Percentiles rank a stretch among this genome's conserved stretches.
Evolutionary conservation across 371 early-diverging fungal genomes (phyloP).

Genomic region (Nematocida minor): DNA sequence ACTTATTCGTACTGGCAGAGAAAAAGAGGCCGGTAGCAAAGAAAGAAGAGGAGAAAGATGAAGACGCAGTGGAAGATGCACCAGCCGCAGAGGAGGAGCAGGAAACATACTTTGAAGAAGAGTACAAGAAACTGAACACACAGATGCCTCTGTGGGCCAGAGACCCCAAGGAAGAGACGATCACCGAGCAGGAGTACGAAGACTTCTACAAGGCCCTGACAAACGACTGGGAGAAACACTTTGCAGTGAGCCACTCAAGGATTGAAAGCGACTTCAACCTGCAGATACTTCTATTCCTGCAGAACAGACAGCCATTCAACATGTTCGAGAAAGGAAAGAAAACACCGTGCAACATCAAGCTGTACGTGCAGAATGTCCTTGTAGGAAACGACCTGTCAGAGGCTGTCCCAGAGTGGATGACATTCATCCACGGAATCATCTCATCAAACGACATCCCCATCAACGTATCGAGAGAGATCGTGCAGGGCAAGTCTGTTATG

Average conservation of each 20-base stretch:
- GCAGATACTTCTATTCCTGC: slow-evolving; percentile 73
- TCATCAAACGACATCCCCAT: slow-evolving; percentile 87
- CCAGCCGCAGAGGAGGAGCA: slow-evolving; percentile 64
- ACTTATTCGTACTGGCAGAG: slow-evolving; percentile 71
- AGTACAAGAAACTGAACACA: slow-evolving; percentile 60
- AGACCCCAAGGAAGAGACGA: slow-evolving; percentile 73
- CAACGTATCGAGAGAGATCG: slow-evolving; percentile 86
- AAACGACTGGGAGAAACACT: slow-evolving; percentile 87
- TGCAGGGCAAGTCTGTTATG: slow-evolving; percentile 84
- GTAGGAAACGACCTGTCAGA: slow-evolving; percentile 81
- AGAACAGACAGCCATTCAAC: slow-evolving; percentile 77
- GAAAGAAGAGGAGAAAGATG: slow-evolving; percentile 66
- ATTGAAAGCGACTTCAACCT: slow-evolving; percentile 87
- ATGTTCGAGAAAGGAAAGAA: slow-evolving; percentile 75
- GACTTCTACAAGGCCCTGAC: slow-evolving; percentile 82
- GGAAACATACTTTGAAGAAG: slow-evolving; percentile 65
- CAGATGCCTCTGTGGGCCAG: slow-evolving; percentile 87
- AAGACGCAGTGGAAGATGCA: slow-evolving; percentile 68
- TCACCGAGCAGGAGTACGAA: slow-evolving; percentile 78
- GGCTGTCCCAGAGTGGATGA: slow-evolving; percentile 78
- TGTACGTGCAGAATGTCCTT: slow-evolving; percentile 87
- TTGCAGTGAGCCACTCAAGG: slow-evolving; percentile 75
- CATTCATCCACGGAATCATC: slow-evolving; percentile 78
- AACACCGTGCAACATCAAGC: slow-evolving; percentile 84
- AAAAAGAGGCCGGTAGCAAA: slow-evolving; percentile 70